Evolutionary conservation across 306 rosid genomes (phyloP), one percentile per base, ranked within the genome.

Genomic region (Senna tora): DNA sequence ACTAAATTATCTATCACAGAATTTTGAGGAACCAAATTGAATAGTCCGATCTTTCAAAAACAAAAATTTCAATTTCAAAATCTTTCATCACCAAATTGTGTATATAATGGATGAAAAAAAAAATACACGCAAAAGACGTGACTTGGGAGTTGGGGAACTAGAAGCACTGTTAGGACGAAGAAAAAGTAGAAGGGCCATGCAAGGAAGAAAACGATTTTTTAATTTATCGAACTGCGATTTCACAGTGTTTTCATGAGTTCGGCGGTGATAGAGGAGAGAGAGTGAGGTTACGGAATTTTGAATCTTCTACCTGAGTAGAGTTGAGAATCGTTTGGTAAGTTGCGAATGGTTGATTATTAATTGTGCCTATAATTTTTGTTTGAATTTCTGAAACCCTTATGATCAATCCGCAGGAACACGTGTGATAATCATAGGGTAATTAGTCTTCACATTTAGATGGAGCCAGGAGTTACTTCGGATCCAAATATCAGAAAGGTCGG

Each of bases 381-480:
- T 19, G 25, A 59, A 59, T 7, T 15, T 34, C 15, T 59, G 45
- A 33, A 59, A 33, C 41, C 45, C 25, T 34, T n/a, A 3, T 59
- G 45, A 33, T 59, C 45, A 33, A 33, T 9, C 22, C 14, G 4
- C 28, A n/a, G 65, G 25, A 34, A 9, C 28, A 13, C n/a, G 16
- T n/a, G 65, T 16, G 45, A 59, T 33, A 33, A 59, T 33, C 15
- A 33, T 22, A 57, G 22, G 65, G 11, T 62, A 25, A 62, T 39
- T 62, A 38, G 17, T 62, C 5, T 13, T 11, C 33, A 10, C 67
- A 17, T 28, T 61, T 17, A 19, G 49, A 81, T 83, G 88, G 85
- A 80, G 59, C 81, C 67, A 14, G 21, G 16, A 19, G 55, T 43
- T 76, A 52, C 87, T 56, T 55, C 60, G 36, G 50, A 51, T 67